phyloP scores from a whole-genome alignment of 352 stramenopile species.

The Globisporangium spiculum region DNA sequence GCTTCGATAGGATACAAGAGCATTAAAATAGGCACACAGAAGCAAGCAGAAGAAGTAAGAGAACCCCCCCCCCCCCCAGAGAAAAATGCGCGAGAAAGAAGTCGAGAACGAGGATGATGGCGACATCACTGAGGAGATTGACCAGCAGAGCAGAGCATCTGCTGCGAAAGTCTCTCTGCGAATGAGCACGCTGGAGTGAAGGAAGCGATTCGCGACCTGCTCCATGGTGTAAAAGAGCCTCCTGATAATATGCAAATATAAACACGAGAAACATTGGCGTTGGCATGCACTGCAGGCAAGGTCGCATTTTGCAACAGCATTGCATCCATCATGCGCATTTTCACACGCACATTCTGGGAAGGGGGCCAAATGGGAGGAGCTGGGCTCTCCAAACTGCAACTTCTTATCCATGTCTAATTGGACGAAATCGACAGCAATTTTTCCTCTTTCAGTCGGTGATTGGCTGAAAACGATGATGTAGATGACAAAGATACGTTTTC shows the following conservation, averaged over 20 bases:
- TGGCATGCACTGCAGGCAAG: not conserved
- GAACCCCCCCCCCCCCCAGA: not conserved
- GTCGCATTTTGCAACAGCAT: not conserved
- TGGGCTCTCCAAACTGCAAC: constrained; percentile 5
- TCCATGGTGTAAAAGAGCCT: not conserved
- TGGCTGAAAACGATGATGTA: not conserved
- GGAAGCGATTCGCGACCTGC: constrained; percentile 1
- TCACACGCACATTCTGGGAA: not conserved
- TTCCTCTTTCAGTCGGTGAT: not conserved
- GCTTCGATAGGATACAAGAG: constrained; percentile 15
- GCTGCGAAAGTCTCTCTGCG: not conserved
- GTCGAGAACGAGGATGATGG: not conserved
- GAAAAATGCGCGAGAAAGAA: not conserved
- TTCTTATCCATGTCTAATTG: not conserved
- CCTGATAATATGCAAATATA: not conserved
- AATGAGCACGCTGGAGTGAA: not conserved
- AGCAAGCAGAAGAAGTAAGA: not conserved
- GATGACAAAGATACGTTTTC: constrained; percentile 9
- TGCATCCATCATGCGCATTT: constrained; percentile 5
- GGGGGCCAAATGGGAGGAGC: constrained; percentile 6
- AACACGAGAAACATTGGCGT: constrained; percentile 6
- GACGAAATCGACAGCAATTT: not conserved
- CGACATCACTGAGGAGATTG: not conserved
- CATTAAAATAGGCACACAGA: constrained; percentile 14
- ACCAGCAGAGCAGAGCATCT: not conserved